A percentile compares a stretch with the other conserved stretches of the same genome.
Conservation (phyloP, 129 eudicot species). For the Heracleum sosnowskyi region DNA sequence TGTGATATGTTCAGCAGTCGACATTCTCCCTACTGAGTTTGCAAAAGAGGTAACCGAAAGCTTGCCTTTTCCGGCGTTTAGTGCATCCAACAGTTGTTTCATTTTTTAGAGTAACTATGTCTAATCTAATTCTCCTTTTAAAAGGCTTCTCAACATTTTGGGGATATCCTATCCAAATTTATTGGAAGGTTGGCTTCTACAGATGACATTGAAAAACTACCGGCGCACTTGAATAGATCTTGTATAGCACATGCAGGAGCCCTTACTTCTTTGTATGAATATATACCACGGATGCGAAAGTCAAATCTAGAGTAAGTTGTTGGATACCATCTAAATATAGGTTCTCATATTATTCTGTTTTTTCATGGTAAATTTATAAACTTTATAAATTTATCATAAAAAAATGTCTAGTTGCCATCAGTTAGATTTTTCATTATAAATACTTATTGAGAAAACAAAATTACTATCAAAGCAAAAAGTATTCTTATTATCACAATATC, state of each 20-base stretch:
- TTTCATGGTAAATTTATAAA: constrained; percentile 4
- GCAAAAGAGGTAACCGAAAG: constrained; percentile 52
- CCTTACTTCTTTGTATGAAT: constrained; percentile 66
- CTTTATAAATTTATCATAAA: background rate
- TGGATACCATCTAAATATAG: background rate
- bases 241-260: constrained; percentile 80
- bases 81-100: background rate
- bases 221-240: constrained; percentile 71
- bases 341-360: constrained; percentile 7
- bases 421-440: background rate
- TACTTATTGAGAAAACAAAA: background rate
- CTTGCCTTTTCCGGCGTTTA: background rate
- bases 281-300: constrained; percentile 82
- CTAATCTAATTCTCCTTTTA: background rate
- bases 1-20: constrained; percentile 60
- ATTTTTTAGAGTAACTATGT: background rate
- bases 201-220: constrained; percentile 42
- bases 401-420: background rate
- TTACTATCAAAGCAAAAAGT: too few species aligned
- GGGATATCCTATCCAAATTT: constrained; percentile 74
- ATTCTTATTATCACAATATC: too few species aligned
- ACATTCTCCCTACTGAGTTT: constrained; percentile 72
- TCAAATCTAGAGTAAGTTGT: constrained; percentile 54
- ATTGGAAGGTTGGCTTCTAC: constrained; percentile 64
- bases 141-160: constrained; percentile 98